Evolutionary conservation across 352 stramenopile species (phyloP), one percentile per base, ranked within the genome.

Genomic region (Globisporangium emineosum): DNA sequence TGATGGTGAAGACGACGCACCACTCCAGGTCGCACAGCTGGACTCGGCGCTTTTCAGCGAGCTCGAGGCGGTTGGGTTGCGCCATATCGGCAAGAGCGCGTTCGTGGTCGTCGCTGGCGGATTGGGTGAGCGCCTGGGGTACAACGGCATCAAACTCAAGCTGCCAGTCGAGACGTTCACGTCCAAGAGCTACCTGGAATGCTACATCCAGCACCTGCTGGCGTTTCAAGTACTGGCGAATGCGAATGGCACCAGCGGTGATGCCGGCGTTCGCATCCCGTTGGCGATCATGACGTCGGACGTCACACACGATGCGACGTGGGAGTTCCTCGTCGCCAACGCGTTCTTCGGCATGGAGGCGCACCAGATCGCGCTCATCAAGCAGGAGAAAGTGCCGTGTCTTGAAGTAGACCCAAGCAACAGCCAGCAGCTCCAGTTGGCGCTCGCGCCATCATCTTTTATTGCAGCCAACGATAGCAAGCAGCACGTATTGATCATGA

Each of bases 231-330:
- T 67, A 33, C 80, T 77, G 1, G 69, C 71, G 0, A 75, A 69
- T 61, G 47, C 68, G 40, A 21, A 21, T 10, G 23, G 9, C 19
- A 17, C n/a, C 23, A 8, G 3, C 5, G 42, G 53, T 17, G 55
- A 25, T 25, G 37, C 67, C 13, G 50, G 40, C 1, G 72, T 86
- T 13, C 65, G 55, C 35, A 80, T 99, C 37, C 96, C 97, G 9
- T 80, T 99, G 30, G 94, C 93, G 33, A 99, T 99, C 67, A 99
- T 99, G 97, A 98, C 96, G 55, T 98, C 88, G 5, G 93, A 96
- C 65, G 97, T 98, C 76, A 99, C 97, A 3, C 90, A 98, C 66
- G 79, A 84, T 17, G 79, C 81, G 19, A 99, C 97, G 9, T 70
- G 79, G 52, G 70, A 75, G 47, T 88, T 99, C 58, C 81, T 99